Base-by-base conservation (phyloP, 768 basidiomycete genomes). In the Mycena leptocephala region DNA sequence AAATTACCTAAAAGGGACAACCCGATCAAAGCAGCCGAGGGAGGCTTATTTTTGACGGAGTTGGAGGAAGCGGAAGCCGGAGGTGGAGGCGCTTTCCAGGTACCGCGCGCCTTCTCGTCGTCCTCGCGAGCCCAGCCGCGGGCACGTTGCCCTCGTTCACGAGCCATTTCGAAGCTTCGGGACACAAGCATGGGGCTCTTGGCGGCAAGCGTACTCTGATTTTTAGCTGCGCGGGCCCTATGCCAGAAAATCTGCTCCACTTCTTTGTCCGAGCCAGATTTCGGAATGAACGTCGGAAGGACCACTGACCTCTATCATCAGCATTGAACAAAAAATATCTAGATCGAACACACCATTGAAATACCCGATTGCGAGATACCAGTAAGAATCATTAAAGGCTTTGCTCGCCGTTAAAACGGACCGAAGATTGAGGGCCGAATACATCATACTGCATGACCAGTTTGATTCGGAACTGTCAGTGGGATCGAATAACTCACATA, bases 1-100 rank as follows among this genome's bases (percentile, higher is more conserved):
- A 96, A 86, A 81, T 96, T 96, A 2, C 96, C 95, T n/a, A 96
- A 88, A 75, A 97, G 88, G 7, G 95, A 97, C 56, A 96, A 84
- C 0, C 95, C 96, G 72, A 96, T 89, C 61, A 97, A 87, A 13
- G 94, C 94, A 1, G 84, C 83, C 1, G 92, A 92, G 35, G 75
- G 75, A 28, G 87, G 85, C 65, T 86, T 88, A 7, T 84, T 84
- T 62, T 83, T 78, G 72, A 63, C 59, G 56, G 75, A 75, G 70
- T 61, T 43, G n/a, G 46, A 37, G 48, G 74, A 39, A 39, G 74
- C 63, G 48, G 74, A 39, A 39, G 74, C 63, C 22, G 75, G 37
- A 32, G 81, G 58, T 9, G 81, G 81, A 58, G 84, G 79, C 6
- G 86, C 76, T 33, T 85, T 84, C 83, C 86, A 88, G 39, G 84